Evolutionary conservation across 352 stramenopile genomes (phyloP).

Genomic region (Lagenidium sp.): DNA sequence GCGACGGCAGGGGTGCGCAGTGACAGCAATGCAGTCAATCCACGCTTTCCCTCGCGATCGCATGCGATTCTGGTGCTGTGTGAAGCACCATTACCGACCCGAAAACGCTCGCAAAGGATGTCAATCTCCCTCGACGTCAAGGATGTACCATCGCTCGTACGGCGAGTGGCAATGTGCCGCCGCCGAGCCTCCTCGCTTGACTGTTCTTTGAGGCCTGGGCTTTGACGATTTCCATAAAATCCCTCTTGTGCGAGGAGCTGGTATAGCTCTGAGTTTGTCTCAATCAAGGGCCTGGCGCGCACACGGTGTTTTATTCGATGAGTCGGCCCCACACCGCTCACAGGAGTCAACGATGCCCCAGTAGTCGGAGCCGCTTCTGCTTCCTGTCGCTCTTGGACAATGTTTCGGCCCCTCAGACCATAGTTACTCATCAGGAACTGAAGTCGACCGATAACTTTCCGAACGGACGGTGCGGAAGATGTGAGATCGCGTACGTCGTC

Average conservation of each 20-base stretch:
- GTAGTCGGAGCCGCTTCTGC: no score
- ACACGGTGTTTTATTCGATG: slow-evolving; percentile 75
- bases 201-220: background rate
- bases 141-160: slow-evolving; percentile 28
- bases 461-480: no score
- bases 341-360: no score
- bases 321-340: no score
- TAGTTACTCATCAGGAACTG: slow-evolving; percentile 89
- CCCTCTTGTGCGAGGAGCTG: slow-evolving; percentile 49
- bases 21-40: slow-evolving; percentile 44
- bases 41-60: slow-evolving; percentile 30
- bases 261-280: slow-evolving; percentile 63
- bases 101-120: slow-evolving; percentile 58
- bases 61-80: slow-evolving; percentile 39
- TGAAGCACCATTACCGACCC: slow-evolving; percentile 5
- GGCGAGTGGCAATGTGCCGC: slow-evolving; percentile 13
- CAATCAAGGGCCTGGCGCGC: slow-evolving; percentile 56
- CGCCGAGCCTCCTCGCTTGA: background rate
- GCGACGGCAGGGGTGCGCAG: slow-evolving; percentile 14
- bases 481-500: no score
- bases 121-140: slow-evolving; percentile 46
- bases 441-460: slow-evolving; percentile 42
- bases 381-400: background rate
- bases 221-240: slow-evolving; percentile 51
- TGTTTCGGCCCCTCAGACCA: slow-evolving; percentile 35